Evolutionary conservation across 2,329 filamentous ascomycete species (phyloP), one percentile per base, ranked within the genome.

Genomic region (Fusarium odoratissimum): DNA sequence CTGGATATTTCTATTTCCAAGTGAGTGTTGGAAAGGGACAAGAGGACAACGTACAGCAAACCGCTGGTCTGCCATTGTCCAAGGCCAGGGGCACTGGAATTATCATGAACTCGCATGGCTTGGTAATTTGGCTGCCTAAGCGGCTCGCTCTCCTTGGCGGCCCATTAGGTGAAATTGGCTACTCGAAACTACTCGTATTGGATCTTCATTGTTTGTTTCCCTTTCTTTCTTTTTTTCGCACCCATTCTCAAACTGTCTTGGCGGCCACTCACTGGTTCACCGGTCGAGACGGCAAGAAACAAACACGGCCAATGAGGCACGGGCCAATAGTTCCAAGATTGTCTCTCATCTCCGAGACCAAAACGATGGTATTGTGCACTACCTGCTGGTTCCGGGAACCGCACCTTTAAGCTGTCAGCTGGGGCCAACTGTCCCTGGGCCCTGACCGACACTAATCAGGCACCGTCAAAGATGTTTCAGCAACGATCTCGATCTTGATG

Each of bases 241-340:
- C 48, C 13, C 23, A n/a, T n/a, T 12, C 35, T 28, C 40, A 28
- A 28, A 44, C 8, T n/a, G 19, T 40, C 35, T 54, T 25, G n/a
- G 37, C 41, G 37, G 19, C n/a, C 52, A 28, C n/a, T 54, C n/a
- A 64, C n/a, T 35, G 42, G 45, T 45, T 60, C 35, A 57, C 37
- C 21, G 44, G 48, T 54, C 40, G 42, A 52, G 42, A 38, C 44
- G 55, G 45, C 48, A 59, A 41, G n/a, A 56, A 57, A 41, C 21
- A 52, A 57, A 44, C 45, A 54, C 30, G 14, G 9, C 56, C 28
- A 57, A 45, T 30, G 25, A 64, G 55, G 71, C 71, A 74, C 71
- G 62, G 71, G 44, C 67, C 71, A 73, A 42, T 41, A 54, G 65
- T 74, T 73, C 55, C 49, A 55, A 41, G 37, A 35, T 31, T 57